Conservation (phyloP, 306 rosid genomes). For the Rosa persica region DNA sequence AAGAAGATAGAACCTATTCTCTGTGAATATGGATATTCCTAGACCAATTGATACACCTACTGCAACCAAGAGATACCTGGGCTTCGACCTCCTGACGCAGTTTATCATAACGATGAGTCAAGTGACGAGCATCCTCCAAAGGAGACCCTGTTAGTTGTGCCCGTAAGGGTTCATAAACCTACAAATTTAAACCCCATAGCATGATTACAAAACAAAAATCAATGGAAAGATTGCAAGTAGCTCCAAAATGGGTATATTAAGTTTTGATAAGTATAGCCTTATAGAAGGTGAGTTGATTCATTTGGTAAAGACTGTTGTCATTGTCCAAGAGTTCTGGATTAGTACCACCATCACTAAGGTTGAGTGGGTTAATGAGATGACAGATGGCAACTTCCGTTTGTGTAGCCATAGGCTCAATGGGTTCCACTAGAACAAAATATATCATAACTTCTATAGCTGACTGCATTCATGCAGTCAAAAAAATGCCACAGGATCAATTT, state of each 20-base stretch:
- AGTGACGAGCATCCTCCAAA: constrained; percentile 95
- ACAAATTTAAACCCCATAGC: constrained; percentile 52
- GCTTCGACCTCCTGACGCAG: constrained; percentile 79
- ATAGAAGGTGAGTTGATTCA: neutral
- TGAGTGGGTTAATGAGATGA: neutral
- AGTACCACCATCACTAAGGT: neutral
- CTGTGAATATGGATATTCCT: constrained; percentile 34
- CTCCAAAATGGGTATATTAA: constrained; percentile 22
- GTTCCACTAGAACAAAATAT: neutral
- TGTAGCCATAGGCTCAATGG: neutral
- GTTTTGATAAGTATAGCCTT: neutral
- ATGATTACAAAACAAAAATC: constrained; percentile 44
- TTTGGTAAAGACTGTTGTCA: neutral
- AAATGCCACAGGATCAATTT: neutral
- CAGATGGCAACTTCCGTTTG: too few relatives aligned
- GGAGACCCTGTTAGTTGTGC: constrained; percentile 92
- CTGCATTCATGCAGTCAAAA: neutral
- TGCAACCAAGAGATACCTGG: constrained; percentile 59
- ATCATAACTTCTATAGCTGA: neutral
- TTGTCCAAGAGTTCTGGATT: neutral
- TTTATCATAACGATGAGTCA: constrained; percentile 77
- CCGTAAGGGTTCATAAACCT: constrained; percentile 83
- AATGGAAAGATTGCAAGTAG: constrained; percentile 25
- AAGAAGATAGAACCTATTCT: constrained; percentile 30
- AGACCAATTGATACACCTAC: constrained; percentile 31